These are phyloP conservation scores for Xylaria bambusicola DNA, from an alignment of 495 filamentous ascomycete species.

Conservation along the genomic window DNA sequence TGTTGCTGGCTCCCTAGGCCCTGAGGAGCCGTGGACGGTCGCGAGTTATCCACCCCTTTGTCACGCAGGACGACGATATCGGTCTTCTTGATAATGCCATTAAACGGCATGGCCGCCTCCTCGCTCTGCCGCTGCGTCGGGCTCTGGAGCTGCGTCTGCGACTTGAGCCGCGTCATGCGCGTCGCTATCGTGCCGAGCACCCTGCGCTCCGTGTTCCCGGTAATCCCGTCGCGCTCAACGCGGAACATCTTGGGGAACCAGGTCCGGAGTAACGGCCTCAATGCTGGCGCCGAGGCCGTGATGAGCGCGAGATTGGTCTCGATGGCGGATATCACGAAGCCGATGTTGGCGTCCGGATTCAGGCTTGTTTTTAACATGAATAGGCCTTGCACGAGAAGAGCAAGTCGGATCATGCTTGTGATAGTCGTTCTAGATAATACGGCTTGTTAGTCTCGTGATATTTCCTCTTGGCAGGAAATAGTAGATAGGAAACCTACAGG, in stretches of 20 bases:
- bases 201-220: slow-evolving; percentile 24
- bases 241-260: slow-evolving; percentile 43
- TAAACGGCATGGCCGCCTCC: slow-evolving; percentile 47
- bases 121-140: slow-evolving; percentile 42
- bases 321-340: slow-evolving; percentile 53
- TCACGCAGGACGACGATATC: slow-evolving; percentile 34
- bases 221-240: slow-evolving; percentile 27
- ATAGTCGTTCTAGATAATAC: slow-evolving; percentile 49
- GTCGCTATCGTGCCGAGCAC: slow-evolving; percentile 10
- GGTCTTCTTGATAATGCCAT: slow-evolving; percentile 45
- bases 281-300: slow-evolving; percentile 49
- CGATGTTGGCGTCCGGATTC: slow-evolving; percentile 41
- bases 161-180: slow-evolving; percentile 25
- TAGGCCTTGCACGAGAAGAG: slow-evolving; percentile 37
- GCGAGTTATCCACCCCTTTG: background rate
- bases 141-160: slow-evolving; percentile 39
- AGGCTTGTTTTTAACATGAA: slow-evolving; percentile 35
- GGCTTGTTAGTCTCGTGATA: background rate
- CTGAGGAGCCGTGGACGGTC: background rate
- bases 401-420: slow-evolving; percentile 47
- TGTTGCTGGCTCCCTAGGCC: background rate
- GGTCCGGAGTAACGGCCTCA: slow-evolving; percentile 45
- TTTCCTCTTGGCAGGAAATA: background rate
- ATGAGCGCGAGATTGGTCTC: slow-evolving; percentile 59
- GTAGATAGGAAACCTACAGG: slow-evolving; percentile 39